These are phyloP conservation scores for Besnoitia besnoiti DNA, from an alignment of 169 alveolate genomes.

Conservation along the genomic window DNA sequence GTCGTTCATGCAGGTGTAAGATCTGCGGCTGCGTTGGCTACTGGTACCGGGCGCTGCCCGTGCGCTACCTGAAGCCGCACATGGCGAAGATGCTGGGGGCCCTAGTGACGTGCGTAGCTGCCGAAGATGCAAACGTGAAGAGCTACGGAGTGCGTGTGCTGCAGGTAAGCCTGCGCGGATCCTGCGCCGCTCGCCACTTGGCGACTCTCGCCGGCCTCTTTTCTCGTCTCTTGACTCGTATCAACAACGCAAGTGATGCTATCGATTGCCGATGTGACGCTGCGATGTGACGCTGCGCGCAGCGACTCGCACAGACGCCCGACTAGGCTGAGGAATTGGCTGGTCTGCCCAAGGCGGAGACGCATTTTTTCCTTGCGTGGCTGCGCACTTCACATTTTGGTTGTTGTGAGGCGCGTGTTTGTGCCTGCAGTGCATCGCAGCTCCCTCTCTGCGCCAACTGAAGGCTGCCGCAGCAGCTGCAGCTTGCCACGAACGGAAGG, in stretches of 20 bases:
- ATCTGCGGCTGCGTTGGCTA: background rate
- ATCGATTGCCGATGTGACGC: too few species aligned
- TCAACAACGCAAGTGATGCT: too few species aligned
- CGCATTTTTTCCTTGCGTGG: too few species aligned
- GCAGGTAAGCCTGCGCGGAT: background rate
- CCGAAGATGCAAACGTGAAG: background rate
- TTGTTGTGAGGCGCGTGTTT: background rate
- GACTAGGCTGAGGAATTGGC: too few species aligned
- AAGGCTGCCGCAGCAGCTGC: background rate
- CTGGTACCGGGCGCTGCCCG: conserved; percentile 14
- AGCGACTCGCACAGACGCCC: too few species aligned
- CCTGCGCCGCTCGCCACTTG: too few species aligned
- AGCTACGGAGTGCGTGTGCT: background rate
- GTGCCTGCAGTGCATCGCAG: background rate
- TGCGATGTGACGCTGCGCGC: too few species aligned
- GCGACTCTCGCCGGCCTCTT: too few species aligned
- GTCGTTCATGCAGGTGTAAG: background rate
- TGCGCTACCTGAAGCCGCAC: background rate
- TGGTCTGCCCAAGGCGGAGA: too few species aligned
- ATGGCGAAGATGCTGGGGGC: background rate
- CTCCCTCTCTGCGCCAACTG: background rate
- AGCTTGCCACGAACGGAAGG: background rate
- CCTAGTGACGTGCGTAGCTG: background rate
- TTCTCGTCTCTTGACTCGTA: too few species aligned
- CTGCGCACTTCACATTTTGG: background rate